phyloP scores from a whole-genome alignment of 441 rosid genomes.

The Croton laevigatus region DNA sequence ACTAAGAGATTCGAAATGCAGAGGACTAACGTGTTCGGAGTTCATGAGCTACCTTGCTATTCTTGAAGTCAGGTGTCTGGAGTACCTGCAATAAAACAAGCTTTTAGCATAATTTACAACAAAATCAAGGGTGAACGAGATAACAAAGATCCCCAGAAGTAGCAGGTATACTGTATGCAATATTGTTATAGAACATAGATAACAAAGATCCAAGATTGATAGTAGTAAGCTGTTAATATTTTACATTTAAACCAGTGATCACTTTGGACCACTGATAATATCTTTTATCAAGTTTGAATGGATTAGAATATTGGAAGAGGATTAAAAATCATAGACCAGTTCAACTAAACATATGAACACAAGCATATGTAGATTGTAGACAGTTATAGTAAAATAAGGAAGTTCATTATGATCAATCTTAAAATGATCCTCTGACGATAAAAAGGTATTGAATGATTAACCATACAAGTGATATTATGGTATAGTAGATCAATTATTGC shows the following conservation, averaged over 20 bases:
- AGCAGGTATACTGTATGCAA: neutral
- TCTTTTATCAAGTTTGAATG: neutral
- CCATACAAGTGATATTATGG: too few relatives aligned
- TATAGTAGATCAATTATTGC: too few relatives aligned
- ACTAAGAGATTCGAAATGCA: neutral
- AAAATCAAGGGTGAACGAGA: neutral
- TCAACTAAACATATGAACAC: neutral
- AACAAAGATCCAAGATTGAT: neutral
- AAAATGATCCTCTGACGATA: neutral
- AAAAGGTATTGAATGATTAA: too few relatives aligned
- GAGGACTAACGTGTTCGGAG: conserved; percentile 33
- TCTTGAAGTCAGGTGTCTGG: conserved; percentile 32
- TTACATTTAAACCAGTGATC: neutral
- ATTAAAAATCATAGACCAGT: neutral
- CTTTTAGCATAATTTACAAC: neutral
- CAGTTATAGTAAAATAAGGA: neutral
- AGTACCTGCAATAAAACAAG: conserved; percentile 28
- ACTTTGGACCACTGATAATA: neutral
- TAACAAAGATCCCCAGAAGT: neutral
- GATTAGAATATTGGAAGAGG: neutral
- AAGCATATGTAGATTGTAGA: neutral
- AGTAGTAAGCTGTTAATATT: neutral
- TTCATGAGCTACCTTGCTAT: conserved; percentile 39
- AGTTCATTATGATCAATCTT: neutral
- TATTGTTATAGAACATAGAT: neutral